Percentiles rank a stretch among this genome's conserved stretches.
phyloP scores from a whole-genome alignment of 2,329 filamentous ascomycete genomes.

The Diaporthe batatas region DNA sequence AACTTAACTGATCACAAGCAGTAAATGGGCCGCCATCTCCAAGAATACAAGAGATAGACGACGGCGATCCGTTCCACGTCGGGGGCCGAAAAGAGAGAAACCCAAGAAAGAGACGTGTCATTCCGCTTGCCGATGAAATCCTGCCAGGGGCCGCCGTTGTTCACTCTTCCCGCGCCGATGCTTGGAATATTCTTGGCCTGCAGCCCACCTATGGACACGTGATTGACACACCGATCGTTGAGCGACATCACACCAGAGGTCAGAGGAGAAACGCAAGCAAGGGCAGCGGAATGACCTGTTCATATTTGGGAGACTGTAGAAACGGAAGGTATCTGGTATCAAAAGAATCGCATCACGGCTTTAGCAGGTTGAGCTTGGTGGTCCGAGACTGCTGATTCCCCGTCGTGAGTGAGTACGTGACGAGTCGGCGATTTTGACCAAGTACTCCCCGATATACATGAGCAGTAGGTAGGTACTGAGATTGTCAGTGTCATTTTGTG shows the following conservation, averaged over 20 bases:
- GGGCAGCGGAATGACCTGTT: background rate
- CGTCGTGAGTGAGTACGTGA: background rate
- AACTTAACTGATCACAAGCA: background rate
- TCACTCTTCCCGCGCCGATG: constrained; percentile 19
- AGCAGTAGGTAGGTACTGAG: background rate
- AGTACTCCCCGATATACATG: background rate
- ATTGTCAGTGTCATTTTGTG: background rate
- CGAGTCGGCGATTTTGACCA: no score
- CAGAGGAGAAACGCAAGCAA: background rate
- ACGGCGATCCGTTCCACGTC: constrained; percentile 11
- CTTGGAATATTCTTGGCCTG: constrained; percentile 27
- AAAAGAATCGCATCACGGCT: background rate
- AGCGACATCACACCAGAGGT: background rate
- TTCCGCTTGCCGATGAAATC: constrained; percentile 6
- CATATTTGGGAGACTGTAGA: background rate
- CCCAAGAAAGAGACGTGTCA: constrained; percentile 18
- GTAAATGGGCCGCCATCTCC: constrained; percentile 2
- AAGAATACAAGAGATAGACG: constrained; percentile 24
- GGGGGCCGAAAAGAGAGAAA: background rate
- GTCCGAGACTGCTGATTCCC: background rate
- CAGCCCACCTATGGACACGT: constrained; percentile 1
- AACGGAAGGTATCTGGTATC: background rate
- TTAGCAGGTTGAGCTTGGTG: background rate
- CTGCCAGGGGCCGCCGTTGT: constrained; percentile 5
- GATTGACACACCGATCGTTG: background rate